phyloP scores from a whole-genome alignment of 2,329 filamentous ascomycete species.

The Ceratocystis smalleyi region DNA sequence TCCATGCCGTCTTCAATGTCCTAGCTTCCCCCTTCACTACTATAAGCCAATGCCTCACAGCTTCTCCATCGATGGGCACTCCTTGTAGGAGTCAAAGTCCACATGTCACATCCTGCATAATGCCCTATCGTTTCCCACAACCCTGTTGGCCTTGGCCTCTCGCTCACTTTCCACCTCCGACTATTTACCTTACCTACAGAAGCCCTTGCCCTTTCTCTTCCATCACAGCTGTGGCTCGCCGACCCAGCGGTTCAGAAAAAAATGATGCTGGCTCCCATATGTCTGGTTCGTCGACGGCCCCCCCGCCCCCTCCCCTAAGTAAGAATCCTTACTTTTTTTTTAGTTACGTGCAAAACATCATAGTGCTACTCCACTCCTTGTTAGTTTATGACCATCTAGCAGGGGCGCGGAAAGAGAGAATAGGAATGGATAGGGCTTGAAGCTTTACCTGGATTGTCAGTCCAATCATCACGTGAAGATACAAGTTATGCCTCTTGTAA shows the following conservation, averaged over 20 bases:
- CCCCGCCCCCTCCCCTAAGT: background rate
- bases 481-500: background rate
- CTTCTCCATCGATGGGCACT: background rate
- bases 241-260: background rate
- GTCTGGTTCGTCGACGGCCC: background rate
- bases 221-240: background rate
- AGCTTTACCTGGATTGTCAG: too few species aligned
- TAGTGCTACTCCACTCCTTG: too few species aligned
- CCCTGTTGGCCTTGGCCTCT: background rate
- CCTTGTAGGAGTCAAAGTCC: background rate
- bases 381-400: too few species aligned
- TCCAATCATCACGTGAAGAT: background rate
- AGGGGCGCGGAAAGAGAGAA: too few species aligned
- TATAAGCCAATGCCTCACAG: background rate
- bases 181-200: background rate
- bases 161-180: background rate
- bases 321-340: background rate
- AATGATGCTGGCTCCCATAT: background rate
- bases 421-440: too few species aligned
- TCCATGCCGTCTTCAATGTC: too few species aligned
- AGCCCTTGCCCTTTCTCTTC: background rate
- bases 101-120: conserved; percentile 1
- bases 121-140: background rate
- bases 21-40: too few species aligned
- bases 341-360: background rate